These are phyloP conservation scores for Diaporthe sp. DNA, from an alignment of 2,329 filamentous ascomycete genomes.

Conservation along the genomic window DNA sequence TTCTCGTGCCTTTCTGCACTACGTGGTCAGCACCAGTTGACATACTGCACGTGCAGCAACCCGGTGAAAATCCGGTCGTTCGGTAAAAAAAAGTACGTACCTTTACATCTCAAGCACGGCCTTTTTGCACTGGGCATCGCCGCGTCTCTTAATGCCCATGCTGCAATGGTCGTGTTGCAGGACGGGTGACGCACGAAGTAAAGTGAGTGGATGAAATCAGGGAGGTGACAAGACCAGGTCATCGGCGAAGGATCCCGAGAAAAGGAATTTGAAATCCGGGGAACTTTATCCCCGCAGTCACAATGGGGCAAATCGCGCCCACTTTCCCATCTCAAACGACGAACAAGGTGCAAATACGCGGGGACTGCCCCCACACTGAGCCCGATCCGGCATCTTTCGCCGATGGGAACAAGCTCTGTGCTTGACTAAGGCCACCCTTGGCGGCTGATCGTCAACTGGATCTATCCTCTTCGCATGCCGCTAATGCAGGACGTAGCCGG, in stretches of 20 bases:
- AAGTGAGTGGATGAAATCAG: constrained; percentile 10
- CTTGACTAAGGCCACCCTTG: constrained; percentile 9
- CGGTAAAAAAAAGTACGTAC: background rate
- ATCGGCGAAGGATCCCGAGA: constrained; percentile 27
- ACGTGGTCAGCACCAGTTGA: background rate
- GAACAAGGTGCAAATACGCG: constrained; percentile 7
- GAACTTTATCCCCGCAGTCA: background rate
- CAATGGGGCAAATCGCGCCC: background rate
- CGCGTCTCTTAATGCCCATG: constrained; percentile 16
- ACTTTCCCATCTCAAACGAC: constrained; percentile 1
- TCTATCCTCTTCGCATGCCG: constrained; percentile 14
- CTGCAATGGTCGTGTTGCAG: constrained; percentile 1
- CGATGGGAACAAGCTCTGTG: background rate
- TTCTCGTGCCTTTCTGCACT: constrained; percentile 19
- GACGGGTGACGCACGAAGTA: background rate
- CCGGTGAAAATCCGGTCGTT: background rate
- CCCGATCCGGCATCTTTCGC: background rate
- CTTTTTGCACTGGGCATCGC: constrained; percentile 28
- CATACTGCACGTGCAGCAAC: background rate
- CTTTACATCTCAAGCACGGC: constrained; percentile 23
- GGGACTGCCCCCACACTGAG: background rate
- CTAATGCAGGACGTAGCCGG: constrained; percentile 13
- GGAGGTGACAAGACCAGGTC: background rate
- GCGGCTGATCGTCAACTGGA: constrained; percentile 3
- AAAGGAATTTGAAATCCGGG: constrained; percentile 13